Evolutionary conservation across 140 eudicot species (phyloP), one percentile per base, ranked within the genome.

Genomic region (Anethum foeniculum): DNA sequence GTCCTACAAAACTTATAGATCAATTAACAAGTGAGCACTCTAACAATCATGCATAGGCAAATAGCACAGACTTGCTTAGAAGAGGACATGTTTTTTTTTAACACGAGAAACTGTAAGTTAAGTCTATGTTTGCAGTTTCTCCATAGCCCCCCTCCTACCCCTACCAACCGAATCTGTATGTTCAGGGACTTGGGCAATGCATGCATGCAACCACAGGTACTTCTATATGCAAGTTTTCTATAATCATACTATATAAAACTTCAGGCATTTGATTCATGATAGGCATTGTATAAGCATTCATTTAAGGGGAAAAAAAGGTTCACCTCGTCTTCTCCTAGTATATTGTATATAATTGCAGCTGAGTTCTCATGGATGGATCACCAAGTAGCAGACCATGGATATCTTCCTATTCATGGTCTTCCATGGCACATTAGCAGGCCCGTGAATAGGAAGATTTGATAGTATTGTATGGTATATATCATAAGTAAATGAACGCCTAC

Each of bases 351-450:
- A 51, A 94, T 83, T 46, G 98, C 90, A 81, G 97, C 94, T 76
- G 94, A 79, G 90, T 82, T 83, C 90, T 94, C 98, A 94, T 89
- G 77, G 96, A 92, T 68, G 97, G 94, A 87, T 94, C 94, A 84
- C 98, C 98, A 80, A 94, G 97, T 67, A 93, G 98, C 85, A 94
- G 96, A 76, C 97, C n/a, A n/a, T n/a, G n/a, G n/a, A n/a, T n/a
- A n/a, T n/a, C n/a, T n/a, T n/a, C n/a, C n/a, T n/a, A n/a, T n/a
- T 84, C 86, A 84, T 76, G 44, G 87, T 81, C 87, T 92, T 89
- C 96, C 94, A 86, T 39, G 98, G 89, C 58, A 89, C 93, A 60
- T 84, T 86, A 58, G 98, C 95, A 69, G 98, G 98, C 92, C 97
- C 90, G 47, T 58, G 38, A 19, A 71, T 82, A 43, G 23, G 67